Percentiles rank a stretch among this genome's conserved stretches.
phyloP scores from a whole-genome alignment of 345 rosid species.

The Clarkia xantiana region DNA sequence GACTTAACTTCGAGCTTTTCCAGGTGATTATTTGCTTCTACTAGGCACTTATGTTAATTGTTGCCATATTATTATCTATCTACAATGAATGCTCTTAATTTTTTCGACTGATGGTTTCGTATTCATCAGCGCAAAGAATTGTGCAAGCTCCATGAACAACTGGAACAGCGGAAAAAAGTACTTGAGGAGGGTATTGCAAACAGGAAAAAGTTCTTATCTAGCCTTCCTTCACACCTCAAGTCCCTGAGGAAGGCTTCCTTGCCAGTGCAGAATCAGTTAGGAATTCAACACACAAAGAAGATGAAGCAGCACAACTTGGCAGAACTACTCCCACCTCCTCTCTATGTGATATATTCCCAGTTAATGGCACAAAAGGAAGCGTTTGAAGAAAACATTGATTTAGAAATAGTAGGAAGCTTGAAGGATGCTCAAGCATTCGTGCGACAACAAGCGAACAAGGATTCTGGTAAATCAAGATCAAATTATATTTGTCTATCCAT shows the following conservation, averaged over 20 bases:
- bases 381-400: constrained; percentile 56
- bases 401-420: constrained; percentile 64
- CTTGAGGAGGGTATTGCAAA: constrained; percentile 61
- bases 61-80: too few species aligned
- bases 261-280: constrained; percentile 81
- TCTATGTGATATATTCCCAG: constrained; percentile 71
- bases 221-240: constrained; percentile 76
- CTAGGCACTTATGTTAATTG: too few species aligned
- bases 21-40: constrained; percentile 33
- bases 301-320: constrained; percentile 68
- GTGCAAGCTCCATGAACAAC: constrained; percentile 49
- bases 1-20: constrained; percentile 76
- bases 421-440: constrained; percentile 70
- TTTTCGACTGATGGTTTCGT: background rate
- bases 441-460: constrained; percentile 57
- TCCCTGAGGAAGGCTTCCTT: constrained; percentile 82
- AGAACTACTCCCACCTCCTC: constrained; percentile 87
- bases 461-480: constrained; percentile 27
- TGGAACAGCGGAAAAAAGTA: constrained; percentile 56
- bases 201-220: constrained; percentile 67
- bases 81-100: too few species aligned
- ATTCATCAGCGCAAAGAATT: constrained; percentile 60
- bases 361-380: constrained; percentile 77
- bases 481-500: background rate
- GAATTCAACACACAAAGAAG: constrained; percentile 55